Evolutionary conservation across 768 basidiomycete species (phyloP).

Genomic region (Candolleomyces eurysporus): DNA sequence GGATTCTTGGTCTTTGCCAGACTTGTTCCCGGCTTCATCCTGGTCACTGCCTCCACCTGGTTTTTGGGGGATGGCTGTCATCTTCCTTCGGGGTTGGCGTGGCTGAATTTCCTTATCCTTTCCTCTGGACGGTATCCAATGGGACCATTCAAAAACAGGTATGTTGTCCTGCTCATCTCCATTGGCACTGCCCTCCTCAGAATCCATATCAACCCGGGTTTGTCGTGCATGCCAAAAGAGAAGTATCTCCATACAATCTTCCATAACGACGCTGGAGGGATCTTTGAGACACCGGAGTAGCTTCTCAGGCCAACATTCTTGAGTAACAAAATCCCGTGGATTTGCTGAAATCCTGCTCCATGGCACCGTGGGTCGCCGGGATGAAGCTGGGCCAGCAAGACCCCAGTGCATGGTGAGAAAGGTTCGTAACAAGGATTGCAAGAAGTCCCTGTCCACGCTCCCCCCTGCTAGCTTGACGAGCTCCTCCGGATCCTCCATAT

Average conservation of each 20-base stretch:
- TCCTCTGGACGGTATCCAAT: background rate
- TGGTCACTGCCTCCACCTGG: too few relatives aligned
- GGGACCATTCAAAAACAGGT: background rate
- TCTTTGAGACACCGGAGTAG: background rate
- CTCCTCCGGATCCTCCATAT: background rate
- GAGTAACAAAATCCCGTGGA: background rate
- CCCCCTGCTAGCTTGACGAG: too few relatives aligned
- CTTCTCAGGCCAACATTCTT: background rate
- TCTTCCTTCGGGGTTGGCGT: too few relatives aligned
- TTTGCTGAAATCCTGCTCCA: background rate
- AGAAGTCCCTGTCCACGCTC: background rate
- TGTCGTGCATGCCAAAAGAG: background rate
- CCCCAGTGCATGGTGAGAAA: background rate
- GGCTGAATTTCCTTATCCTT: background rate
- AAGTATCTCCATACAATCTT: background rate
- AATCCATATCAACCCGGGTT: background rate
- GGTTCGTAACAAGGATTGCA: background rate
- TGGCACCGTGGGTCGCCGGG: background rate
- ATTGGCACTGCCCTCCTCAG: too few relatives aligned
- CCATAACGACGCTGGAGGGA: background rate
- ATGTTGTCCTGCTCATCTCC: too few relatives aligned
- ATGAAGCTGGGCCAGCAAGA: too few relatives aligned
- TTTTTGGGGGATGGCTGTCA: too few relatives aligned
- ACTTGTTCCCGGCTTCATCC: too few relatives aligned
- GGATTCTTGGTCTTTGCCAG: too few relatives aligned